These are phyloP conservation scores for Sutorius eximius DNA, from an alignment of 1,284 basidiomycete genomes.

Conservation along the genomic window DNA sequence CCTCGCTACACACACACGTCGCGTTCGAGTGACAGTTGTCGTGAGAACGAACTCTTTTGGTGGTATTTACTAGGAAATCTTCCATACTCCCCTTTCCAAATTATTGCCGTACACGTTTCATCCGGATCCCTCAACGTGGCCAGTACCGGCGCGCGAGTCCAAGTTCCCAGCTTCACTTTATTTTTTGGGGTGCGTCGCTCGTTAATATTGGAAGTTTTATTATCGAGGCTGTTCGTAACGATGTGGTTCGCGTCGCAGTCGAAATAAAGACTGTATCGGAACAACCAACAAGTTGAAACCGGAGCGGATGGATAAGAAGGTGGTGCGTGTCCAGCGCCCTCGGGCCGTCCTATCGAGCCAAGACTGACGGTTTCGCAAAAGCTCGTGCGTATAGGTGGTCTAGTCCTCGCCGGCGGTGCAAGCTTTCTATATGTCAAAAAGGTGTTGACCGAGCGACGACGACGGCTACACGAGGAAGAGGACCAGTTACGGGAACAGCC, in stretches of 20 bases:
- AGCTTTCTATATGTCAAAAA: slow-evolving; percentile 35
- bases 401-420: slow-evolving; percentile 30
- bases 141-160: neutral
- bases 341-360: neutral
- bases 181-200: slow-evolving; percentile 16
- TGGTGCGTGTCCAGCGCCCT: slow-evolving; percentile 15
- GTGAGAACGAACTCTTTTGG: slow-evolving; percentile 15
- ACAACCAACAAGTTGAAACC: neutral
- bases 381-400: slow-evolving; percentile 26
- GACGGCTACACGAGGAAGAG: slow-evolving; percentile 22
- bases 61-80: neutral
- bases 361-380: slow-evolving; percentile 2
- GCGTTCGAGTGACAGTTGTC: neutral
- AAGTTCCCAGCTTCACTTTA: slow-evolving; percentile 18
- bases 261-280: slow-evolving; percentile 1
- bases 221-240: neutral
- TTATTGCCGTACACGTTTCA: slow-evolving; percentile 6
- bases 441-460: slow-evolving; percentile 29
- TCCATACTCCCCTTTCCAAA: neutral
- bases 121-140: neutral
- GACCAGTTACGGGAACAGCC: slow-evolving; percentile 9
- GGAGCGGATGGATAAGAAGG: slow-evolving; percentile 18
- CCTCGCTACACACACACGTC: neutral
- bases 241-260: neutral
- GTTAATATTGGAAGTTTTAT: slow-evolving; percentile 7